phyloP scores from a whole-genome alignment of 1,284 basidiomycete species.

The Cerrena zonata region DNA sequence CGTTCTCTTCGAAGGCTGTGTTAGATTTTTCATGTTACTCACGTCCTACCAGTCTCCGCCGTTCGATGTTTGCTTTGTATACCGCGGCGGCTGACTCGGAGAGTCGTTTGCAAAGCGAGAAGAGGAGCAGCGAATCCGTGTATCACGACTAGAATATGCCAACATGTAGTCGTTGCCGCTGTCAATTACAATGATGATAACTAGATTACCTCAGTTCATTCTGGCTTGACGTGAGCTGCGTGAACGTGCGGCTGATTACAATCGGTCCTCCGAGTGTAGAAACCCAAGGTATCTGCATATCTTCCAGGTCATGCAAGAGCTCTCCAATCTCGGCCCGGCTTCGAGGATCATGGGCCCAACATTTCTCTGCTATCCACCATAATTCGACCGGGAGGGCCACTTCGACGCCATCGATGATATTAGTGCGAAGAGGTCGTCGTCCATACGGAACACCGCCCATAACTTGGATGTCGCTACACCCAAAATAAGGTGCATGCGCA shows the following conservation, averaged over 20 bases:
- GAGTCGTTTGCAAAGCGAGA: too few species aligned
- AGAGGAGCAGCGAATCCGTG: not conserved
- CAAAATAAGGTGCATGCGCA: not conserved
- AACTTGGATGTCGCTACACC: not conserved
- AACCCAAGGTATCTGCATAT: too few species aligned
- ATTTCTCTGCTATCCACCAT: not conserved
- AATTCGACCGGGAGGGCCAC: not conserved
- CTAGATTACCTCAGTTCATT: too few species aligned
- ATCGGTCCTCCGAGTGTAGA: too few species aligned
- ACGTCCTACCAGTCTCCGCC: slow-evolving; percentile 18
- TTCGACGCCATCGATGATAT: not conserved
- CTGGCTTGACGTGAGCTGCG: too few species aligned
- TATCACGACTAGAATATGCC: not conserved
- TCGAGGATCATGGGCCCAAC: not conserved
- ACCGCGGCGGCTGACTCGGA: slow-evolving; percentile 21
- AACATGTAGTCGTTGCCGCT: not conserved
- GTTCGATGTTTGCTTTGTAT: slow-evolving; percentile 23
- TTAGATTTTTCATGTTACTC: not conserved
- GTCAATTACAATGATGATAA: too few species aligned
- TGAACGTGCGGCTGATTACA: too few species aligned
- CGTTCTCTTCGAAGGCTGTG: slow-evolving; percentile 5
- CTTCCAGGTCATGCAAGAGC: too few species aligned
- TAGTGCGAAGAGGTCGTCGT: not conserved
- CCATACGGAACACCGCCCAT: not conserved
- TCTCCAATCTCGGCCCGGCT: too few species aligned